Evolutionary conservation across 768 basidiomycete species (phyloP).

Genomic region (Tephrocybe sp.): DNA sequence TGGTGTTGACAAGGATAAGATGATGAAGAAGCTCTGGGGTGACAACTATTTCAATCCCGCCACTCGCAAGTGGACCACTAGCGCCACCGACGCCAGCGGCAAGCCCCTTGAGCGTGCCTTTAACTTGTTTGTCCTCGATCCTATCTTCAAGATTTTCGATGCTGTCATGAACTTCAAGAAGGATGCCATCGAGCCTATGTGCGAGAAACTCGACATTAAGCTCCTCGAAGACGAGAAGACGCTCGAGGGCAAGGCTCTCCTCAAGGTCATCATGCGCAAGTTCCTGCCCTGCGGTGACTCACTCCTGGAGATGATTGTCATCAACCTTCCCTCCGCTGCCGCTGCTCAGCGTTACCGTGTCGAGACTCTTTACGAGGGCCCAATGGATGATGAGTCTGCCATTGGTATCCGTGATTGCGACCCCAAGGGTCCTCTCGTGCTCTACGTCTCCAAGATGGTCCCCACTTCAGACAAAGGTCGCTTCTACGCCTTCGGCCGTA

Average conservation of each 20-base stretch:
- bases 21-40: slow-evolving; percentile 97
- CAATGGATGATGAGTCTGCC: slow-evolving; percentile 99
- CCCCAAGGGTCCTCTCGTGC: slow-evolving; percentile 90
- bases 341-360: slow-evolving; percentile 98
- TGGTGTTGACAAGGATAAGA: slow-evolving; percentile 97
- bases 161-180: slow-evolving; percentile 99
- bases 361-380: slow-evolving; percentile 98
- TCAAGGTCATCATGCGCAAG: slow-evolving; percentile 98
- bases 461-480: slow-evolving; percentile 99
- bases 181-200: slow-evolving; percentile 75
- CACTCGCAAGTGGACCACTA: slow-evolving; percentile 94
- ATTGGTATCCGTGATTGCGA: slow-evolving; percentile 98
- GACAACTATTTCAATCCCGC: slow-evolving; percentile 99
- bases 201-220: slow-evolving; percentile 94
- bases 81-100: slow-evolving; percentile 69
- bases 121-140: slow-evolving; percentile 97
- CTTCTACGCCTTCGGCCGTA: slow-evolving; percentile 99
- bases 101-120: slow-evolving; percentile 95
- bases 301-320: slow-evolving; percentile 99
- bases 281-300: slow-evolving; percentile 98
- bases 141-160: slow-evolving; percentile 97
- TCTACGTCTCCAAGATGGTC: slow-evolving; percentile 99
- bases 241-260: slow-evolving; percentile 89
- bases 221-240: slow-evolving; percentile 86
- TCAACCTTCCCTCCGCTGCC: slow-evolving; percentile 94